Evolutionary conservation across 768 basidiomycete species (phyloP).

Genomic region (Tricholoma furcatifolium): DNA sequence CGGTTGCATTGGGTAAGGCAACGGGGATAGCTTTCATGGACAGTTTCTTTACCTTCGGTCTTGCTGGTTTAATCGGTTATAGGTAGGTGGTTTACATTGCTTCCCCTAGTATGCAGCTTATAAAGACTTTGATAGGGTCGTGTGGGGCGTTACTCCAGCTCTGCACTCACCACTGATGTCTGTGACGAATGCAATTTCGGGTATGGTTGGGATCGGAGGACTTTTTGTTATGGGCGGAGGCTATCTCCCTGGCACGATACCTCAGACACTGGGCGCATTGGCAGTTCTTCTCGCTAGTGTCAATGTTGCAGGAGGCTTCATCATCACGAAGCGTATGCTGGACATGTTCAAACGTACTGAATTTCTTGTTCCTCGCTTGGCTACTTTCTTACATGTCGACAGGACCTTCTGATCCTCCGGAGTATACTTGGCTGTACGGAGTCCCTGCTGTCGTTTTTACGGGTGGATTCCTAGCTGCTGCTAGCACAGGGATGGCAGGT

Average conservation of each 20-base stretch:
- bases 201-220: conserved; percentile 59
- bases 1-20: conserved; percentile 72
- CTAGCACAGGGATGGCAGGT: conserved; percentile 81
- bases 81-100: conserved; percentile 21
- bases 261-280: conserved; percentile 75
- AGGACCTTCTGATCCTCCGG: conserved; percentile 85
- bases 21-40: conserved; percentile 85
- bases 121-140: conserved; percentile 46
- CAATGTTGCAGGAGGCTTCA: conserved; percentile 87
- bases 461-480: conserved; percentile 79
- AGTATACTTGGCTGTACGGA: conserved; percentile 82
- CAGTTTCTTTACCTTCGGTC: conserved; percentile 85
- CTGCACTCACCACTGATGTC: conserved; percentile 90
- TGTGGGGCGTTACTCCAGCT: conserved; percentile 89
- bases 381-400: conserved; percentile 6
- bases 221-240: conserved; percentile 92
- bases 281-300: conserved; percentile 87
- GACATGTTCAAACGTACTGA: conserved; percentile 85
- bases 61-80: conserved; percentile 84
- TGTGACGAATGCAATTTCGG: conserved; percentile 87
- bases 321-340: conserved; percentile 89
- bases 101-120: neutral
- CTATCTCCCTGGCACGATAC: conserved; percentile 76
- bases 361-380: neutral
- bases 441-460: conserved; percentile 81